Evolutionary conservation across 2,329 filamentous ascomycete species (phyloP), one percentile per base, ranked within the genome.

Genomic region (Neonectria neomacrospora): DNA sequence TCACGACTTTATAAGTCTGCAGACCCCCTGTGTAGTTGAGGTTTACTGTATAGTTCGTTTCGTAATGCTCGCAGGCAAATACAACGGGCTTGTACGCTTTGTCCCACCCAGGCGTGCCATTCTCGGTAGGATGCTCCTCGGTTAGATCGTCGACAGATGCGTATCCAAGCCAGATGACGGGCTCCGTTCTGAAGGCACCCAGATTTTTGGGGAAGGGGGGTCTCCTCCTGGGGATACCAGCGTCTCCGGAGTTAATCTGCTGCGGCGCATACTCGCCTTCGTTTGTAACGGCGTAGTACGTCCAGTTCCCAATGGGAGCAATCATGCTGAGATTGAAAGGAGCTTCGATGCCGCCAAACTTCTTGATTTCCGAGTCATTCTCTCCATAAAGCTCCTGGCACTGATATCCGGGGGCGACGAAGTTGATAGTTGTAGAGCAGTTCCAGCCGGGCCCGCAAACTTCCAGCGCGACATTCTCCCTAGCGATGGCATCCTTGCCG

Each of bases 41-140:
- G 0, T 50, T 63, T 1, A 69, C 69, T 0, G 66, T 71, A 2
- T 72, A 71, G 1, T 68, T 68, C 1, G 65, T 64, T 28, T 72
- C 70, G 28, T 63, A 72, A 11, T 72, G 69, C 9, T 72, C 69
- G 4, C 70, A 72, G 2, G 64, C 70, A 34, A 72, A 65, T 2
- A 71, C 58, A 0, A 60, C 26, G 0, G 67, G 56, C 0, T 61
- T 69, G 12, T 65, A 72, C 0, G 64, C 69, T 1, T 66, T 50
- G 1, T 65, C 28, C 69, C 70, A 72, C 3, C 64, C 67, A 1
- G 53, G 4, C 0, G 23, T 8, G 0, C 47, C 8, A 0, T 44
- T 60, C 0, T 51, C 3, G 0, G 28, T 54, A 0, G 67, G 54
- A 3, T 69, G 69, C 1, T 44, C 18, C 32, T 54, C 42, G 1